Base-by-base conservation (phyloP, 805 yeast genomes). In the Metschnikowia arizonensis region DNA sequence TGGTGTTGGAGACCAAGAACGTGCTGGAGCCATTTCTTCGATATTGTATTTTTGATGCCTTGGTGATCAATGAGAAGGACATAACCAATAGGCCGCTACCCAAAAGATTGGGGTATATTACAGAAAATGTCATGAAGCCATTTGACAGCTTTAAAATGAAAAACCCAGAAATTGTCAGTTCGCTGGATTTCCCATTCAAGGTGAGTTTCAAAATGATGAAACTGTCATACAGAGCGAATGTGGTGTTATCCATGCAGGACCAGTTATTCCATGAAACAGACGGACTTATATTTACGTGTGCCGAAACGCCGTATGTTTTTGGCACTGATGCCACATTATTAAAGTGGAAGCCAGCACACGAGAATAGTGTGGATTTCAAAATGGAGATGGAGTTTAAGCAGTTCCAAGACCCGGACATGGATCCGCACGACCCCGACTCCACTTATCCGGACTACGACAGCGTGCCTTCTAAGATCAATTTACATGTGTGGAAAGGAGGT, bases 271-370 rank as follows among this genome's bases (percentile, higher is more conserved):
- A 93, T 65, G 85, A 86, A 47, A 82, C 93, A 3, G 99, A 93
- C 67, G 99, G 99, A 1, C 74, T 93, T 23, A 88, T 93, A 49
- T 87, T 89, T 63, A 93, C 99, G 1, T 88, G 96, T 52, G 85
- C 95, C 35, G 88, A 81, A 43, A 79, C 91, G 1, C 95, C 96
- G 0, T 93, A 93, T 65, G 73, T 79, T 2, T 80, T 83, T 50
- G 98, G 98, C 11, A 91, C 98, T 1, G 98, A 93, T 63, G 76
- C 80, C 0, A 79, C 88, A 5, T 70, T 93, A 40, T 68, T 93
- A 45, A 93, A 95, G 65, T 93, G 99, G 99, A 93, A 93, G 60
- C 98, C 99, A 2, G 88, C 95, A 10, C 87, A 87, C 50, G 99
- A 91, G 63, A 95, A 93, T 57, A 85, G 97, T 0, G 79, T 95